These are phyloP conservation scores for Candolleomyces efflorescens DNA, from an alignment of 768 basidiomycete species.

Conservation along the genomic window DNA sequence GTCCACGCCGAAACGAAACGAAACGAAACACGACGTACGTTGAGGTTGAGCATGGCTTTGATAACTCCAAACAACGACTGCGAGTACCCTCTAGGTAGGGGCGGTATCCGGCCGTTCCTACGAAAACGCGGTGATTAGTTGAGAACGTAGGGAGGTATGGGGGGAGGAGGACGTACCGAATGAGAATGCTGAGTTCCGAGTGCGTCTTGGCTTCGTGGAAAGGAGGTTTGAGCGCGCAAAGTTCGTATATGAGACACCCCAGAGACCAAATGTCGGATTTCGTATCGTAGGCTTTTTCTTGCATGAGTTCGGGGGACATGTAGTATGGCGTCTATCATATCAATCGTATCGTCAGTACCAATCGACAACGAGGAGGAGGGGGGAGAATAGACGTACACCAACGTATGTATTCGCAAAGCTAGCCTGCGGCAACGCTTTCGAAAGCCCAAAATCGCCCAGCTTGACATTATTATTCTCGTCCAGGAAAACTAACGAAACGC, in stretches of 20 bases:
- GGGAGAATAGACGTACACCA: slow-evolving; percentile 56
- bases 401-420: slow-evolving; percentile 96
- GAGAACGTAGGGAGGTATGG: no score
- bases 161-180: slow-evolving; percentile 46
- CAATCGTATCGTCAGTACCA: background rate
- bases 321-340: slow-evolving; percentile 98
- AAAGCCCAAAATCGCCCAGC: slow-evolving; percentile 95
- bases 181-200: slow-evolving; percentile 74
- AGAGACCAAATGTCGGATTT: slow-evolving; percentile 99
- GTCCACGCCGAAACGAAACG: no score
- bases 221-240: slow-evolving; percentile 90
- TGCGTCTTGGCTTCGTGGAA: slow-evolving; percentile 94
- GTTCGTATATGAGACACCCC: slow-evolving; percentile 94
- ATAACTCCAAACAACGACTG: slow-evolving; percentile 68
- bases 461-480: slow-evolving; percentile 84
- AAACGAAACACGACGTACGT: slow-evolving; percentile 40
- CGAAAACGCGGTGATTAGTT: no score
- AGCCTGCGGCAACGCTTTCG: slow-evolving; percentile 84
- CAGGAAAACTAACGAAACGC: slow-evolving; percentile 67
- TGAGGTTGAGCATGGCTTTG: slow-evolving; percentile 83
- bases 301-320: slow-evolving; percentile 98
- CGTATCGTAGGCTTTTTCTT: slow-evolving; percentile 94
- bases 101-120: slow-evolving; percentile 88
- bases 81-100: slow-evolving; percentile 81
- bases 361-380: background rate